A percentile compares a stretch with the other conserved stretches of the same genome.
Conservation (phyloP, 441 rosid species). For the Populus hybrid region DNA sequence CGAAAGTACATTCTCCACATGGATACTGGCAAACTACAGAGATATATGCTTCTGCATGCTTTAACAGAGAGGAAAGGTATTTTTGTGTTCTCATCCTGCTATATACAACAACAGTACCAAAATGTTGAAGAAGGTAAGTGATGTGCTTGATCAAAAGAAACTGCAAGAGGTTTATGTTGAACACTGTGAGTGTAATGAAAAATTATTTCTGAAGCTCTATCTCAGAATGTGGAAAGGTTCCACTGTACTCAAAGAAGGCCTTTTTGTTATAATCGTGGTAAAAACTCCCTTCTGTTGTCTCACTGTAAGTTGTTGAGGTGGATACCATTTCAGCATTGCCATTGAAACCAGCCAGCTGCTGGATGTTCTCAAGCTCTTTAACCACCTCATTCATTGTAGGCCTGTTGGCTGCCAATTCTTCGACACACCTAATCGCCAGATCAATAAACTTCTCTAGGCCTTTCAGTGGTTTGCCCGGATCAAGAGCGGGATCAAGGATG, state of each 20-base stretch:
- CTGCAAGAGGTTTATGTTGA: too few species aligned
- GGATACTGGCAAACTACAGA: too few species aligned
- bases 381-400: constrained; percentile 63
- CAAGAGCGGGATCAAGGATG: constrained; percentile 42
- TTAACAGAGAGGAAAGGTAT: too few species aligned
- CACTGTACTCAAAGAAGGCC: neutral
- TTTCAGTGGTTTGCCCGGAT: constrained; percentile 26
- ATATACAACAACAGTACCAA: too few species aligned
- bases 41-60: too few species aligned
- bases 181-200: too few species aligned
- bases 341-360: constrained; percentile 52
- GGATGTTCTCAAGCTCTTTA: constrained; percentile 59
- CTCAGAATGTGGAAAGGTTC: neutral
- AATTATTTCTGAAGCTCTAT: neutral
- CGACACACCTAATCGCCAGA: constrained; percentile 52
- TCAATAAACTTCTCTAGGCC: constrained; percentile 55
- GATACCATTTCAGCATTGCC: constrained; percentile 31
- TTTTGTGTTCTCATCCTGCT: too few species aligned
- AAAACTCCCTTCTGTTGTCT: neutral
- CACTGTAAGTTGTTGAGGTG: neutral
- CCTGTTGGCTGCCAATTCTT: constrained; percentile 44
- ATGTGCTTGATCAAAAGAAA: too few species aligned
- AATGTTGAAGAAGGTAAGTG: too few species aligned
- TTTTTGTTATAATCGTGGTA: too few species aligned
- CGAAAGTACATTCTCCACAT: too few species aligned